phyloP scores from a whole-genome alignment of 73 alveolate genomes.

The Symbiodinium pilosum region DNA sequence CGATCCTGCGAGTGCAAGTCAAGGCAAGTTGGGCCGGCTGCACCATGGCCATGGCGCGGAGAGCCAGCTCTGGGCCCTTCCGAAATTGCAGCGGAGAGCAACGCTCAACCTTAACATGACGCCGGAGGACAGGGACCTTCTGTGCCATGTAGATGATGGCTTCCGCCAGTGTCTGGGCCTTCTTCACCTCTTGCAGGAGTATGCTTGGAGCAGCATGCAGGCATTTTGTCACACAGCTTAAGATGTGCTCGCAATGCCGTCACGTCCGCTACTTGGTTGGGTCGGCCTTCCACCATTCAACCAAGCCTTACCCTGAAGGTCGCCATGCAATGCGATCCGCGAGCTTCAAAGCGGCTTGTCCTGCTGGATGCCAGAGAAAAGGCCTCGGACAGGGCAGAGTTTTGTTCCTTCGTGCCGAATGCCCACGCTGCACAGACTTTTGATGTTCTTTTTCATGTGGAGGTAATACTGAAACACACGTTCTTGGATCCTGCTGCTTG shows the following conservation, averaged over 20 bases:
- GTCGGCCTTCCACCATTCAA: too few species aligned
- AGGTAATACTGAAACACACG: conserved; percentile 51
- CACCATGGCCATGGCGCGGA: conserved; percentile 31
- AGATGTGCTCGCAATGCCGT: neutral
- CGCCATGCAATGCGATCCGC: conserved; percentile 91
- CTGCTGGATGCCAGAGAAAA: conserved; percentile 25
- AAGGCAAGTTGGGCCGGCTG: conserved; percentile 66
- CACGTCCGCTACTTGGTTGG: neutral
- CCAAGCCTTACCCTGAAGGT: neutral
- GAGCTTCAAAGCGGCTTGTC: conserved; percentile 56
- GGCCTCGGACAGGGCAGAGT: conserved; percentile 15
- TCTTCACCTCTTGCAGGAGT: neutral
- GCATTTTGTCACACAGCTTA: neutral
- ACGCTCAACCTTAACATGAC: conserved; percentile 36
- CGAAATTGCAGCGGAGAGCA: conserved; percentile 60
- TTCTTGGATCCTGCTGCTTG: conserved; percentile 40
- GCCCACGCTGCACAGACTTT: too few species aligned
- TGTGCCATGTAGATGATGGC: neutral
- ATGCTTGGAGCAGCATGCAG: conserved; percentile 93
- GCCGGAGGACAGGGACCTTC: neutral
- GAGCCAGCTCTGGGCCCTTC: conserved; percentile 38
- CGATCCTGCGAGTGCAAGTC: too few species aligned
- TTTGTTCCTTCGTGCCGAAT: too few species aligned
- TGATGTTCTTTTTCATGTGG: neutral
- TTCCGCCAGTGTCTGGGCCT: neutral